Conservation (phyloP, 2,329 filamentous ascomycete genomes). For the Aspergillus sp. region DNA sequence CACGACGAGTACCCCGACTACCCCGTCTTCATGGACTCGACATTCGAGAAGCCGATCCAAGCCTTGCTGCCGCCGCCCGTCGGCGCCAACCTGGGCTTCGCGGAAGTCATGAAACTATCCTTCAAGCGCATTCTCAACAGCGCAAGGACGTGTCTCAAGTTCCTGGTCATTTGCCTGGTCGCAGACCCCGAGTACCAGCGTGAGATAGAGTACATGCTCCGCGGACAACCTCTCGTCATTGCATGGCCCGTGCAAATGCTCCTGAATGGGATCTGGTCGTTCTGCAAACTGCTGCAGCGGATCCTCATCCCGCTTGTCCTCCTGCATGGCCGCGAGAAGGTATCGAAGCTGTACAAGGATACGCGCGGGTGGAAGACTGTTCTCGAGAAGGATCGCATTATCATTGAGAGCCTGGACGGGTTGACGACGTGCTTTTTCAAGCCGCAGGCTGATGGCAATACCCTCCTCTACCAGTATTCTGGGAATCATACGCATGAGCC, state of each 20-base stretch:
- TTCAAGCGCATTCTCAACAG: constrained; percentile 38
- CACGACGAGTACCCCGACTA: constrained; percentile 19
- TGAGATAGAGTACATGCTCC: constrained; percentile 52
- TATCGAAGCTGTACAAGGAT: constrained; percentile 28
- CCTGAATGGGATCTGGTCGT: constrained; percentile 53
- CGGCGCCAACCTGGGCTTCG: constrained; percentile 3
- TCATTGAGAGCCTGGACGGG: constrained; percentile 52
- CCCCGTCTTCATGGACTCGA: constrained; percentile 25
- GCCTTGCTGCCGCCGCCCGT: constrained; percentile 33
- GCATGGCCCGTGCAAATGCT: constrained; percentile 42
- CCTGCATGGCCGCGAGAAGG: constrained; percentile 53
- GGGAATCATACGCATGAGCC: constrained; percentile 52
- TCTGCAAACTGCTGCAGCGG: constrained; percentile 50
- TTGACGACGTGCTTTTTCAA: constrained; percentile 54
- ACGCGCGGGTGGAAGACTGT: constrained; percentile 46
- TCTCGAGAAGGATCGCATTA: constrained; percentile 50
- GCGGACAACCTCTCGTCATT: constrained; percentile 36
- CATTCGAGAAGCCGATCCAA: constrained; percentile 32
- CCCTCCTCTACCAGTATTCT: constrained; percentile 44
- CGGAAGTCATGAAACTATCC: constrained; percentile 43
- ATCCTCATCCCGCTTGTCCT: constrained; percentile 50
- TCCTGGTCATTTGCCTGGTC: constrained; percentile 54
- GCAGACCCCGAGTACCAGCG: constrained; percentile 57
- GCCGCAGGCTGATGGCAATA: constrained; percentile 38
- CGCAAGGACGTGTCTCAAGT: constrained; percentile 43